Evolutionary conservation across 176 grass and related monocot genomes (phyloP), one percentile per base, ranked within the genome.

Genomic region (Luzula sylvatica): DNA sequence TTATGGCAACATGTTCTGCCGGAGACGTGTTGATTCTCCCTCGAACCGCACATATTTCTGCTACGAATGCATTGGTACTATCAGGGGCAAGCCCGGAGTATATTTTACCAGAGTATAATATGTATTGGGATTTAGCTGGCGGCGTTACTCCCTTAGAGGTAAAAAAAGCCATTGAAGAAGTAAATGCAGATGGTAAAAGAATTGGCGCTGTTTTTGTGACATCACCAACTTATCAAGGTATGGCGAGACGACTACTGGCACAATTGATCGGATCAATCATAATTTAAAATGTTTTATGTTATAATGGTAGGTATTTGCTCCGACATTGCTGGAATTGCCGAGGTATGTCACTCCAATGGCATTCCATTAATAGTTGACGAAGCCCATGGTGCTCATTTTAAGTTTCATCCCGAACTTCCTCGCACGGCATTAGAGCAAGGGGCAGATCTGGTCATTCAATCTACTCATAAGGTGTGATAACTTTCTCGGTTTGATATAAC

Each of bases 331-430:
- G 73, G 69, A 23, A 81, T 86, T 22, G 55, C 49, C 3, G 11
- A 66, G 44, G 11, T 81, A 38, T 92, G 81, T 20, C 81, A 69
- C 20, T 47, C 42, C 0, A 65, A 38, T 70, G 42, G 25, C 48
- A 77, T 92, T 64, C 76, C 87, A 1, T 72, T 86, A 19, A 92
- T 92, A 58, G 76, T 92, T 48, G 81, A 92, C 0, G 87, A 92
- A 59, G 76, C 87, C 8, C 87, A 86, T 60, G 81, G 87, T 2
- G 87, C 81, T 0, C 87, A 86, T 71, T 86, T 92, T 38, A 66
- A 61, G 55, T 92, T 92, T 38, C 72, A 78, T 15, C 15, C 53
- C 21, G 55, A 53, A 45, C 78, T 92, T 27, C 87, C 87, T 20
- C 66, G 58, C n/a, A 86, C 80, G 5, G 76, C 81, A 8, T 56